Base-by-base conservation (phyloP, 371 early-diverging fungal genomes). In the Sporodiniella umbellata region DNA sequence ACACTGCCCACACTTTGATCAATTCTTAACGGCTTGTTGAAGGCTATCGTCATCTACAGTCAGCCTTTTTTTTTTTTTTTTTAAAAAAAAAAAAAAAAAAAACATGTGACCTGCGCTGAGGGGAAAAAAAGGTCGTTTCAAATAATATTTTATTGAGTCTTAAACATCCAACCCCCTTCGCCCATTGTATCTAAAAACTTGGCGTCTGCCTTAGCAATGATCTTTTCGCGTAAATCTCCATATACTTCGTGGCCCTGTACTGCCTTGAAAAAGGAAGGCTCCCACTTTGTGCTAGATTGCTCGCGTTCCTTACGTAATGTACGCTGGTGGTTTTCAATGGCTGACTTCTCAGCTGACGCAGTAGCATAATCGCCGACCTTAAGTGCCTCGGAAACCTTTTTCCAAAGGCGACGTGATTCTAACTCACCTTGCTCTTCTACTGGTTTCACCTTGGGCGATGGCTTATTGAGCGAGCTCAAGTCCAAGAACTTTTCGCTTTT, bases 331-430 rank as follows among this genome's bases (percentile, higher is more conserved):
- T 89, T 86, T 59, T 91, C 92, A 46, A 91, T 85, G 1, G 58
- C 68, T 3, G 87, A 71, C 63, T 91, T 91, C 48, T 84, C 80
- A 42, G 62, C 61, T 5, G 87, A 86, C 0, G 92, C 92, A 2
- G 78, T 68, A 11, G 69, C 76, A 54, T 83, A 89, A 50, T 89
- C 84, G 39, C 84, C 81, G 21, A 60, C 58, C 39, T 65, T 74
- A 42, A 92, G 72, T 7, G 90, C 89, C 14, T 83, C 67, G 5
- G 88, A 76, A 4, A 89, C 89, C 51, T 73, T 70, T 31, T 75
- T 55, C 92, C 92, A 92, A 30, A 92, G 66, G 23, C 75, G 77
- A 47, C 84, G 86, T 25, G 89, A 87, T 61, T 92, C 91, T 15
- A 85, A 61, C 25, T 62, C 72, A 8, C 63, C 67, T 67, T 89